Conservation (phyloP, 768 basidiomycete species). For the Lactifluus hygrophoroides region DNA sequence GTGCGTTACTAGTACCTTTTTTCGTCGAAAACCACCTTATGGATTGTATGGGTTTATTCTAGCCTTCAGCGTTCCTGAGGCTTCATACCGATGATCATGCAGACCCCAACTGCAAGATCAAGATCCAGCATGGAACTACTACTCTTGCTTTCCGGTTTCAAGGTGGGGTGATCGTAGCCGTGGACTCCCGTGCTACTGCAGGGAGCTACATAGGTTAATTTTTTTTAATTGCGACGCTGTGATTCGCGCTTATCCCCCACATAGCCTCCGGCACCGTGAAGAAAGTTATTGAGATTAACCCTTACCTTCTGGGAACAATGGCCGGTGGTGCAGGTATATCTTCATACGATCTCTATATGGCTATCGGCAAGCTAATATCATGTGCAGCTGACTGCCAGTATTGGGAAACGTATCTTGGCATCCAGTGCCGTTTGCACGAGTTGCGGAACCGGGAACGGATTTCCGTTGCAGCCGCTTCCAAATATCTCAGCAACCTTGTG, state of each 20-base stretch:
- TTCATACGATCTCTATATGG: not conserved
- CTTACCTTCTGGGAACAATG: slow-evolving; percentile 98
- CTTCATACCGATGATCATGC: slow-evolving; percentile 94
- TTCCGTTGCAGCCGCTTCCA: slow-evolving; percentile 97
- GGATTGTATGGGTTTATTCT: slow-evolving; percentile 1
- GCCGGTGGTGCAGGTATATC: slow-evolving; percentile 91
- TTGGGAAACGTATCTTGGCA: slow-evolving; percentile 99
- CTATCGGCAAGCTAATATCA: not conserved
- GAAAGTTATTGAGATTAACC: slow-evolving; percentile 99
- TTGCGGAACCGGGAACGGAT: slow-evolving; percentile 94
- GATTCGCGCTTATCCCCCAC: not conserved
- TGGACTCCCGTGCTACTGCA: slow-evolving; percentile 96
- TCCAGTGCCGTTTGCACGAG: slow-evolving; percentile 95
- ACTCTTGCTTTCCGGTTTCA: slow-evolving; percentile 95
- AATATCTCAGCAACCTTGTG: slow-evolving; percentile 94
- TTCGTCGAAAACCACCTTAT: not conserved
- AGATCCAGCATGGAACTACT: slow-evolving; percentile 98
- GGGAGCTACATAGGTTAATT: slow-evolving; percentile 90
- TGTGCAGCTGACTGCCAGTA: slow-evolving; percentile 83
- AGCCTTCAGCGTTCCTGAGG: slow-evolving; percentile 89
- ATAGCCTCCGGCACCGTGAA: slow-evolving; percentile 94
- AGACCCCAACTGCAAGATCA: slow-evolving; percentile 90
- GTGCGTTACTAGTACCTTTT: slow-evolving; percentile 37
- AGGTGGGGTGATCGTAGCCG: slow-evolving; percentile 97
- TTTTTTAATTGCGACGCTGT: not conserved